Percentiles rank a stretch among this genome's conserved stretches.
Evolutionary conservation across 1,139 yeast genomes (phyloP).

Genomic region (Geotrichum fermentans): DNA sequence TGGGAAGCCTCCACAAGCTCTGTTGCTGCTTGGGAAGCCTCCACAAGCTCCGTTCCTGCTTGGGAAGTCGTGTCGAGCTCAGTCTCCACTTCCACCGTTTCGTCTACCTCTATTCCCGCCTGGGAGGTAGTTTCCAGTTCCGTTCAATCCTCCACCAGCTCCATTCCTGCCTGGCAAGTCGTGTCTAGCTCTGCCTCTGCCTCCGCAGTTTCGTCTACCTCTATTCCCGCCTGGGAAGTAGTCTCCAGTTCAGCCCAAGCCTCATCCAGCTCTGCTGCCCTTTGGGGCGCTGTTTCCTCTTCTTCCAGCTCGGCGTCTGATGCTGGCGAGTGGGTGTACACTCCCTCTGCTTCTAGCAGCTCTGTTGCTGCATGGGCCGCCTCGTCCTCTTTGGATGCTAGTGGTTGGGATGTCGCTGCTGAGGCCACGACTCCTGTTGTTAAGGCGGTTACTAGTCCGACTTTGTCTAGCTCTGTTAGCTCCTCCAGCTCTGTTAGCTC

Average conservation of each 20-base stretch:
- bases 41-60: constrained; percentile 15
- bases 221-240: not conserved
- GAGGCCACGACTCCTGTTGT: not conserved
- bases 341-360: not conserved
- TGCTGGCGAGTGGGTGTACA: not conserved
- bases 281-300: not conserved
- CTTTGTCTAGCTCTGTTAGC: not conserved
- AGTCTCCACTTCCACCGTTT: not conserved
- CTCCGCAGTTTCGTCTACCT: not conserved
- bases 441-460: not conserved
- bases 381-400: not conserved
- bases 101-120: constrained; percentile 2
- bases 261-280: not conserved
- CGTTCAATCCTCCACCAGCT: constrained; percentile 1
- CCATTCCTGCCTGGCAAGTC: not conserved
- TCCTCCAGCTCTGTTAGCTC: not conserved
- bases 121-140: not conserved
- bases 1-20: constrained; percentile 7
- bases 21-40: constrained; percentile 12
- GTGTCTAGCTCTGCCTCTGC: constrained; percentile 5
- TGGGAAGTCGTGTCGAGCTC: constrained; percentile 15
- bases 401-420: not conserved
- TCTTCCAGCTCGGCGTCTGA: not conserved
- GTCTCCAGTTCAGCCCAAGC: not conserved
- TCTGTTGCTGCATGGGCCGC: not conserved